A percentile compares a stretch with the other conserved stretches of the same genome.
phyloP scores from a whole-genome alignment of 2,329 filamentous ascomycete genomes.

The Calonectria pseudoturangicola region DNA sequence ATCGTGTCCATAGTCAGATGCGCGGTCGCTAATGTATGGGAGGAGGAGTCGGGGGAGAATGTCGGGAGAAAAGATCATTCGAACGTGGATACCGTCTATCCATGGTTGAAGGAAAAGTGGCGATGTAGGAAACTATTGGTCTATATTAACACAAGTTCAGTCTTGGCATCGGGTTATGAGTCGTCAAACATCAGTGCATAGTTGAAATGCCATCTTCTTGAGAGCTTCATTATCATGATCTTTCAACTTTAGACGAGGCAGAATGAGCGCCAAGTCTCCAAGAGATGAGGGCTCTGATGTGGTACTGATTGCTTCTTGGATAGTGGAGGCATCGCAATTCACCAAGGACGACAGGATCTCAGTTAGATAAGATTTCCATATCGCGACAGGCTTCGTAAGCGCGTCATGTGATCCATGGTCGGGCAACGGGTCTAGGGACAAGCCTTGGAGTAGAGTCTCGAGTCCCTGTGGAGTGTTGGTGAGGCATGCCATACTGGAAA shows the following conservation, averaged over 20 bases:
- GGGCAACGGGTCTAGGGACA: slow-evolving; percentile 38
- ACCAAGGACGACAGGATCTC: slow-evolving; percentile 33
- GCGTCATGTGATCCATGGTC: slow-evolving; percentile 28
- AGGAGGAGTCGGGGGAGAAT: slow-evolving; percentile 39
- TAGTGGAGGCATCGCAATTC: slow-evolving; percentile 37
- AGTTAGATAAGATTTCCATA: slow-evolving; percentile 39
- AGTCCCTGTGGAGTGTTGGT: slow-evolving; percentile 36
- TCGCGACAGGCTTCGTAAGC: slow-evolving; percentile 42
- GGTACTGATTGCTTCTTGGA: slow-evolving; percentile 41
- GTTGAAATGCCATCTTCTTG: slow-evolving; percentile 35
- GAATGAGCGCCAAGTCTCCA: slow-evolving; percentile 41
- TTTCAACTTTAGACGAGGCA: slow-evolving; percentile 40
- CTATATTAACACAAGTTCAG: slow-evolving; percentile 1
- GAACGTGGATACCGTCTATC: slow-evolving; percentile 43
- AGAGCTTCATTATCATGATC: slow-evolving; percentile 35
- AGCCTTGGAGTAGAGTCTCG: slow-evolving; percentile 31
- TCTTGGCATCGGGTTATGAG: neutral
- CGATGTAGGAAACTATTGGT: slow-evolving; percentile 35
- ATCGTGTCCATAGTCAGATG: slow-evolving; percentile 35
- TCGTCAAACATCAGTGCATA: slow-evolving; percentile 31
- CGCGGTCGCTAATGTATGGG: slow-evolving; percentile 40
- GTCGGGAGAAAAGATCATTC: slow-evolving; percentile 40
- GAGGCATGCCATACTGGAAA: slow-evolving; percentile 24
- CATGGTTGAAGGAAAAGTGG: slow-evolving; percentile 37
- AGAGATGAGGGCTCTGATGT: slow-evolving; percentile 40